phyloP scores from a whole-genome alignment of 805 yeast genomes.

The Pichia occidentalis region DNA sequence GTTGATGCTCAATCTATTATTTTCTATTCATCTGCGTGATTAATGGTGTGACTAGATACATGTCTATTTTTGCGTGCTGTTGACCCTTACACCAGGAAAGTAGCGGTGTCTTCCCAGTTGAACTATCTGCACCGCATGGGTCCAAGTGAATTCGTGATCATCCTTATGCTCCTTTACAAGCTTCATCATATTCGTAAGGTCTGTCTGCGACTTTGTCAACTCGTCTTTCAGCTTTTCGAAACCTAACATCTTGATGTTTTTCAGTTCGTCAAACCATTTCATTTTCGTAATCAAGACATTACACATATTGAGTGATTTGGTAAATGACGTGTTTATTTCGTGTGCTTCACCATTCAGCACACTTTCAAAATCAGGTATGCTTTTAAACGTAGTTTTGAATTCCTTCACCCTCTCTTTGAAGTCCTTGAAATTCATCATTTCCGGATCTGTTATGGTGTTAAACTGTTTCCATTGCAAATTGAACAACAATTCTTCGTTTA shows the following conservation, averaged over 20 bases:
- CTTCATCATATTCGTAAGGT: constrained; percentile 2
- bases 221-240: constrained; percentile 9
- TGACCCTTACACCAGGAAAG: constrained; percentile 36
- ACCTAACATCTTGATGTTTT: background rate
- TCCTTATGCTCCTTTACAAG: background rate
- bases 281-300: constrained; percentile 5
- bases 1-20: no score
- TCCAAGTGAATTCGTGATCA: background rate
- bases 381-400: constrained; percentile 14
- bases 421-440: constrained; percentile 44
- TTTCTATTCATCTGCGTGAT: no score
- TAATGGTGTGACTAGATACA: no score
- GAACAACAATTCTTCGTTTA: constrained; percentile 34
- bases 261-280: constrained; percentile 8
- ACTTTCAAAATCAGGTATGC: background rate
- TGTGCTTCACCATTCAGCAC: constrained; percentile 15
- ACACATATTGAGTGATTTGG: constrained; percentile 2
- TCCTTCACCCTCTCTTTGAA: constrained; percentile 21
- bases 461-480: constrained; percentile 71
- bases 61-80: background rate
- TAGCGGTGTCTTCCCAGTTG: constrained; percentile 37
- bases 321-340: constrained; percentile 2
- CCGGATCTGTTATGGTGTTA: constrained; percentile 74
- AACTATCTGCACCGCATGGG: constrained; percentile 22
- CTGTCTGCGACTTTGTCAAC: constrained; percentile 5